Evolutionary conservation across 352 stramenopile genomes (phyloP), one percentile per base, ranked within the genome.

Genomic region (Pythium utonaiense): DNA sequence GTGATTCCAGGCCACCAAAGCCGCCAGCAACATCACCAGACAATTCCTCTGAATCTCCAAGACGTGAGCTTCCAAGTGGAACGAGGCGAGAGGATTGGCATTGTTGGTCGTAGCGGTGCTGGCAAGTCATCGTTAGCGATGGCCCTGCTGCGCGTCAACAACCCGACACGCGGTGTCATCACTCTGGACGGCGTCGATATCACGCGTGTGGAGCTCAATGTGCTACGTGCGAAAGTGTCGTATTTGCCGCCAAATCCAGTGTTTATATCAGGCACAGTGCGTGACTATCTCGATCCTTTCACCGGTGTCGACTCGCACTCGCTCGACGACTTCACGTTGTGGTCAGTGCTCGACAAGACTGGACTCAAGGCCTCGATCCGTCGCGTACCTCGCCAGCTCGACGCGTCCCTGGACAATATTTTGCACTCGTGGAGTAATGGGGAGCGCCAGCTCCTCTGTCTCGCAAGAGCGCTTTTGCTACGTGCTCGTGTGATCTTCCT

Each of bases 391-490:
- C 30, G 25, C 13, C 80, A 75, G 28, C 59, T 80, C 27, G 66
- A 76, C 9, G 53, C 57, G 9, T 48, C 33, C 12, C 54, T 79
- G 14, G 57, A 67, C 19, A 88, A 98, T 50, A 83, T 88, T 24
- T 95, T 97, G 17, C 64, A 56, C 6, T 98, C 98, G 51, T 97
- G 96, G 52, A 93, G 70, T 59, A 85, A 95, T 27, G 97, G 97
- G 4, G 89, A 99, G 69, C 73, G 95, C 0, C 96, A 99, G 69
- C 68, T 99, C 14, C 64, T 99, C 0, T 98, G 93, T 60, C 73
- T 99, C 31, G 96, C 88, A 27, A 67, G 96, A 33, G 95, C 96
- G 6, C 69, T 98, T 24, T 66, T 99, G 17, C 69, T 82, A 5
- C 77, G 94, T 16, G 87, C 89, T 4, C 60, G 65, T 12, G 91